Percentiles rank a stretch among this genome's conserved stretches.
Conservation (phyloP, 805 yeast genomes). For the Candida hungchunana region DNA sequence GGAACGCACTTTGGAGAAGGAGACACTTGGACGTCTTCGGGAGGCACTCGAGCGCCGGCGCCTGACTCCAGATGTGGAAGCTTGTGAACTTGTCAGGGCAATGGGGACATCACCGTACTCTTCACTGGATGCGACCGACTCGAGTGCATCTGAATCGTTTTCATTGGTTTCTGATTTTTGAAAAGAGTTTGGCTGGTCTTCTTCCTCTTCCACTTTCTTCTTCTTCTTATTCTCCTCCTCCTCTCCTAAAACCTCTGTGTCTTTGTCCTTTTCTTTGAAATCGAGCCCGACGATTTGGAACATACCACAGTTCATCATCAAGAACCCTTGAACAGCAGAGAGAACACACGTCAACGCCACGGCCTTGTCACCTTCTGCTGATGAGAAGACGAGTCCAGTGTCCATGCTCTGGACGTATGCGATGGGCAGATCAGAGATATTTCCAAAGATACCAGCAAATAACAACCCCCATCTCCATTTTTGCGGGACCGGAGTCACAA, state of each 20-base stretch:
- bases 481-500: slow-evolving; percentile 42
- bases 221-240: slow-evolving; percentile 6
- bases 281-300: slow-evolving; percentile 68
- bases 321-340: slow-evolving; percentile 47
- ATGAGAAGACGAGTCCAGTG: slow-evolving; percentile 36
- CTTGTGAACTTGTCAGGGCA: not conserved
- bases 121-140: not conserved
- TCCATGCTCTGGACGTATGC: slow-evolving; percentile 47
- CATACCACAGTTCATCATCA: slow-evolving; percentile 74
- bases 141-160: not conserved
- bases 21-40: slow-evolving; percentile 3
- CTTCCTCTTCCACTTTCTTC: slow-evolving; percentile 12
- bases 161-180: not conserved
- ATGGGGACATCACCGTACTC: slow-evolving; percentile 1
- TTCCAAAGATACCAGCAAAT: slow-evolving; percentile 46
- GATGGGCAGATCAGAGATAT: slow-evolving; percentile 49
- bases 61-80: not conserved
- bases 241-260: no score
- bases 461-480: slow-evolving; percentile 46
- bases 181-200: no score
- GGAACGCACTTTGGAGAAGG: slow-evolving; percentile 4
- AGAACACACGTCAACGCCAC: slow-evolving; percentile 45
- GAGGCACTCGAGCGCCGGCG: not conserved
- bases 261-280: slow-evolving; percentile 49
- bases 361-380: slow-evolving; percentile 39